Conservation (phyloP, 495 filamentous ascomycete species). For the Cercophora scortea region DNA sequence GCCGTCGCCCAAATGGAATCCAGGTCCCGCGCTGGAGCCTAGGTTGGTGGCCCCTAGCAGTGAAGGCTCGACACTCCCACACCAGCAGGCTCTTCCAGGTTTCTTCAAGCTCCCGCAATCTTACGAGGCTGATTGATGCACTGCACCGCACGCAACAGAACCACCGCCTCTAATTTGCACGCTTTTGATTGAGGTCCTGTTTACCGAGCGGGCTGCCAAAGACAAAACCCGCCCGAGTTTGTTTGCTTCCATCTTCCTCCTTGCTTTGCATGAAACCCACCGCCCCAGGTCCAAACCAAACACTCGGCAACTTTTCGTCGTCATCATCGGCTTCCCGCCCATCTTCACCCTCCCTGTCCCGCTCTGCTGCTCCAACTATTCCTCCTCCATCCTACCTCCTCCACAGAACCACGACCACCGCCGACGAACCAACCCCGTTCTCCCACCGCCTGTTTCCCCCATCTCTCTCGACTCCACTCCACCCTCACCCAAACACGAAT, state of each 20-base stretch:
- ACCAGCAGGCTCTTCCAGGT: conserved; percentile 8
- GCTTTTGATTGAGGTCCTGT: not conserved
- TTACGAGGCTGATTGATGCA: conserved; percentile 21
- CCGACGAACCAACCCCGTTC: conserved; percentile 1
- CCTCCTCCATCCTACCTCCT: not conserved
- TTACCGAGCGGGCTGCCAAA: not conserved
- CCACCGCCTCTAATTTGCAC: conserved; percentile 9
- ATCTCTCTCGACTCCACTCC: conserved; percentile 20
- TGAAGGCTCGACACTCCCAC: conserved; percentile 4
- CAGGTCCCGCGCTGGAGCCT: conserved; percentile 3
- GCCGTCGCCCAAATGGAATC: not conserved
- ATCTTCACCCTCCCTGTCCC: not conserved
- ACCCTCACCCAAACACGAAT: not conserved
- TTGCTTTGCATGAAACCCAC: not conserved
- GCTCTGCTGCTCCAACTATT: not conserved
- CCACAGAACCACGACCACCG: not conserved
- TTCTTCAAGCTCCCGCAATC: conserved; percentile 23
- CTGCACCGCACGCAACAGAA: conserved; percentile 10
- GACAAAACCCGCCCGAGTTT: no score
- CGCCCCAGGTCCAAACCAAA: not conserved
- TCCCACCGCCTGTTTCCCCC: conserved; percentile 1
- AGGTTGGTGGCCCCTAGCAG: not conserved
- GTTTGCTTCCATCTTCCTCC: conserved; percentile 1
- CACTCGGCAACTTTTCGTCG: not conserved
- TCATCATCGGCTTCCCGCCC: conserved; percentile 15